Evolutionary conservation across 1,284 basidiomycete species (phyloP).

Genomic region (Coniferiporia weirii): DNA sequence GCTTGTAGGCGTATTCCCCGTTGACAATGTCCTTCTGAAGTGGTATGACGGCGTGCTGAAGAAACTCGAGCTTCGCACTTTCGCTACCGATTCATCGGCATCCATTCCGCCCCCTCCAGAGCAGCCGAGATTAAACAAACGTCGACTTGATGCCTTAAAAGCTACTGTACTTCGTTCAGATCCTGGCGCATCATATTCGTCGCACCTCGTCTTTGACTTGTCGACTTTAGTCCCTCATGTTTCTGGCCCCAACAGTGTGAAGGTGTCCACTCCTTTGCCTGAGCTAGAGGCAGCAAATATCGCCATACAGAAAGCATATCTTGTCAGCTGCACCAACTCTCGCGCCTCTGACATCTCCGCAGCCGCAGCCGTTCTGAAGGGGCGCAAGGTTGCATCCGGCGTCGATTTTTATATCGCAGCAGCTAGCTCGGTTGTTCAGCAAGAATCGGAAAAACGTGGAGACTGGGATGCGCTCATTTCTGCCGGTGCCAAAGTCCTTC

Average conservation of each 20-base stretch:
- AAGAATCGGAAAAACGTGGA: slow-evolving; percentile 80
- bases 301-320: slow-evolving; percentile 94
- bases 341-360: slow-evolving; percentile 92
- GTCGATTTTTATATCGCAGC: slow-evolving; percentile 99
- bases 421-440: slow-evolving; percentile 87
- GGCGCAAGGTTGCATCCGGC: slow-evolving; percentile 79
- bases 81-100: slow-evolving; percentile 46
- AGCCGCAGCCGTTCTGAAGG: slow-evolving; percentile 84
- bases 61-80: slow-evolving; percentile 78
- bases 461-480: slow-evolving; percentile 86
- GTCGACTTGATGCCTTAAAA: slow-evolving; percentile 65
- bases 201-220: slow-evolving; percentile 89
- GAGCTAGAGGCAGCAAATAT: slow-evolving; percentile 72
- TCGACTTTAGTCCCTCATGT: slow-evolving; percentile 93
- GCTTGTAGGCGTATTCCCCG: slow-evolving; percentile 92
- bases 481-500: slow-evolving; percentile 88
- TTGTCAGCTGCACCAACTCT: slow-evolving; percentile 98
- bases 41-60: slow-evolving; percentile 87
- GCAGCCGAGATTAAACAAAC: slow-evolving; percentile 85
- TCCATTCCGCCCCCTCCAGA: slow-evolving; percentile 66
- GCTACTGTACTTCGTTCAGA: slow-evolving; percentile 64
- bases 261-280: slow-evolving; percentile 88
- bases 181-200: slow-evolving; percentile 75
- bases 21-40: slow-evolving; percentile 74
- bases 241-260: slow-evolving; percentile 97